These are phyloP conservation scores for Colletotrichum lini DNA, from an alignment of 2,329 filamentous ascomycete genomes.

Conservation along the genomic window DNA sequence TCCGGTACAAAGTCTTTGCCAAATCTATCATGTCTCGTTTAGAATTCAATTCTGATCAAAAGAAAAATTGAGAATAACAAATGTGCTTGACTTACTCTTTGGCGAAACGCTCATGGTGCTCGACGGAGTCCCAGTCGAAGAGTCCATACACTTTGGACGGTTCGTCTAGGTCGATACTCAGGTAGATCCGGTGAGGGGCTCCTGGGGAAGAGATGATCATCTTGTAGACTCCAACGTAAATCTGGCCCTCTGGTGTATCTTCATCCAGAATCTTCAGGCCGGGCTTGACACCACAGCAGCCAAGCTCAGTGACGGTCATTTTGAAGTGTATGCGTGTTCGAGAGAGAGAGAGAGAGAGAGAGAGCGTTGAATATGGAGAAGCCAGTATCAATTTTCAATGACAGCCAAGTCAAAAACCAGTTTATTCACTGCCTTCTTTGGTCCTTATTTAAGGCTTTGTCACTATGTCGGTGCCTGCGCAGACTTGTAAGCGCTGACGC, in stretches of 20 bases:
- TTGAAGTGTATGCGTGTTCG: neutral
- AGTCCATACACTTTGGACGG: slow-evolving; percentile 45
- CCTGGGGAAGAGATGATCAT: slow-evolving; percentile 38
- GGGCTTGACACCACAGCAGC: slow-evolving; percentile 45
- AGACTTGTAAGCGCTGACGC: slow-evolving; percentile 16
- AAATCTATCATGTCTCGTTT: slow-evolving; percentile 22
- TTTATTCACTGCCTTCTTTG: no score
- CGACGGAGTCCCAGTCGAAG: slow-evolving; percentile 48
- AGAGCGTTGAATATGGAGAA: no score
- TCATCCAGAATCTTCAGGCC: slow-evolving; percentile 43
- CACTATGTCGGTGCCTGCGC: neutral
- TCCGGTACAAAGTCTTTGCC: slow-evolving; percentile 43
- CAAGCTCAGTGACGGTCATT: slow-evolving; percentile 45
- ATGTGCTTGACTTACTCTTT: slow-evolving; percentile 39
- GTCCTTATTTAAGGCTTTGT: neutral
- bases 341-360: neutral
- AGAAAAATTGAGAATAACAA: no score
- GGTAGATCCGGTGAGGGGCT: slow-evolving; percentile 44
- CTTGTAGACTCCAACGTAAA: slow-evolving; percentile 38
- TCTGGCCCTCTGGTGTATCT: slow-evolving; percentile 41
- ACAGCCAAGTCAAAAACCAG: no score
- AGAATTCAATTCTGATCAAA: neutral
- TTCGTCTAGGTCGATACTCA: slow-evolving; percentile 45
- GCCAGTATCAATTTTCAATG: neutral
- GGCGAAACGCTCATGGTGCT: slow-evolving; percentile 45